Conservation (phyloP, 495 filamentous ascomycete genomes). For the Aspergillus homomorphus region DNA sequence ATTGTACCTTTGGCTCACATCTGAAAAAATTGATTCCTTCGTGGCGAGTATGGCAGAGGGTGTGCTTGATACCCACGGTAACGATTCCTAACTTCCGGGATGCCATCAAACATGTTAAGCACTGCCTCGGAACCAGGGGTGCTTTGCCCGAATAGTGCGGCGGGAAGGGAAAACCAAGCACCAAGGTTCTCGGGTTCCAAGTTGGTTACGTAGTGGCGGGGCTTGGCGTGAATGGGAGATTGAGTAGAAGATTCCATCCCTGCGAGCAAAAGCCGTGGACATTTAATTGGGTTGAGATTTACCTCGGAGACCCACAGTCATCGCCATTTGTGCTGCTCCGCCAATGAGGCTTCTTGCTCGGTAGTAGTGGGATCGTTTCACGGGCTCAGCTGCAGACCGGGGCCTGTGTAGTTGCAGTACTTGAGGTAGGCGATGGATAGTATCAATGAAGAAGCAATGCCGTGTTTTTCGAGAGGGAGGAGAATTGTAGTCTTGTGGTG, state of each 20-base stretch:
- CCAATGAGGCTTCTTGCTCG: neutral
- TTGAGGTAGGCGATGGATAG: neutral
- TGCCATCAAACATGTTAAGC: neutral
- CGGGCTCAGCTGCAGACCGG: neutral
- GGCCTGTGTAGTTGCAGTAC: neutral
- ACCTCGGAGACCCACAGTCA: constrained; percentile 2
- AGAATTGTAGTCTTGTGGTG: no score
- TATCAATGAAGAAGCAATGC: no score
- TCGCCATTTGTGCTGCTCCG: constrained; percentile 7
- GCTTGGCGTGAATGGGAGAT: neutral
- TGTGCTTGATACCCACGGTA: neutral
- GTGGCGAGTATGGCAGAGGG: neutral
- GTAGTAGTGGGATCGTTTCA: neutral
- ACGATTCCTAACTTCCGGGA: neutral
- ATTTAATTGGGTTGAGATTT: constrained; percentile 14
- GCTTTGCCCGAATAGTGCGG: neutral
- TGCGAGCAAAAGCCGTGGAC: neutral
- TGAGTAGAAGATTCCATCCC: neutral
- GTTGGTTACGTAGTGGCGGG: neutral
- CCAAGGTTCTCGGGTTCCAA: neutral
- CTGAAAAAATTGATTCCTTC: neutral
- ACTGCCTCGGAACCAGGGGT: neutral
- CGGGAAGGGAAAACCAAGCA: neutral
- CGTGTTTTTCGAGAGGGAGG: no score
- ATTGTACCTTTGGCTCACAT: neutral